Base-by-base conservation (phyloP, 495 filamentous ascomycete genomes). In the Lasiosphaeria ovina region DNA sequence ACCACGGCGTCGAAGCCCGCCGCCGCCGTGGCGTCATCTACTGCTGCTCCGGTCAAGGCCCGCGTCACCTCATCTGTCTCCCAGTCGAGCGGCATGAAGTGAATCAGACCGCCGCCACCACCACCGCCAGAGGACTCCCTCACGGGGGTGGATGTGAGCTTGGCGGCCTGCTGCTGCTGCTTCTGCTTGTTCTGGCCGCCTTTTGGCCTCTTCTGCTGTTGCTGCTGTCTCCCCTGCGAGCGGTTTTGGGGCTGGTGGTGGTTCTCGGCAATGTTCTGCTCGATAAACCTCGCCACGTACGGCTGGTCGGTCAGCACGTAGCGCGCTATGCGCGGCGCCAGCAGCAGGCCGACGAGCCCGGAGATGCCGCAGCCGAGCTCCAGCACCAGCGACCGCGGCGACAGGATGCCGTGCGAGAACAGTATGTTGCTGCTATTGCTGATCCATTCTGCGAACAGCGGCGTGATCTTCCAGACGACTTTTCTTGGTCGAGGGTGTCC, bases 381-480 rank as follows among this genome's bases (percentile, higher is more conserved):
- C 57, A 95, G 72, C 45, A 92, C 79, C 12, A 74, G 76, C 14
- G 89, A 87, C 6, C 76, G 65, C 1, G 76, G 51, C 40, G 76
- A 71, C 16, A 94, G 77, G 47, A 88, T 56, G n/a, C 72, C 72
- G 57, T 79, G 63, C 3, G 71, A 67, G 76, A 87, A 89, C 47
- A 97, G 82, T 0, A 84, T 69, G 70, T 92, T 93, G 34, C n/a
- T 51, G 6, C 70, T n/a, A 10, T 79, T 77, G 33, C 83, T 77
- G 40, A 97, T 76, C 92, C 92, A 98, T 68, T 86, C 79, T 11
- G 94, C 89, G 69, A 98, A 86, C 55, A 84, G 76, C 24, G 94
- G 92, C 3, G 92, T 96, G 67, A 96, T 89, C 77, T 90, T 94
- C 94, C 94, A 98, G 14, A 95, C 77, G 17, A 93, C 91, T 89